Evolutionary conservation across 805 yeast genomes (phyloP), one percentile per base, ranked within the genome.

Genomic region (Ascoidea tarda): DNA sequence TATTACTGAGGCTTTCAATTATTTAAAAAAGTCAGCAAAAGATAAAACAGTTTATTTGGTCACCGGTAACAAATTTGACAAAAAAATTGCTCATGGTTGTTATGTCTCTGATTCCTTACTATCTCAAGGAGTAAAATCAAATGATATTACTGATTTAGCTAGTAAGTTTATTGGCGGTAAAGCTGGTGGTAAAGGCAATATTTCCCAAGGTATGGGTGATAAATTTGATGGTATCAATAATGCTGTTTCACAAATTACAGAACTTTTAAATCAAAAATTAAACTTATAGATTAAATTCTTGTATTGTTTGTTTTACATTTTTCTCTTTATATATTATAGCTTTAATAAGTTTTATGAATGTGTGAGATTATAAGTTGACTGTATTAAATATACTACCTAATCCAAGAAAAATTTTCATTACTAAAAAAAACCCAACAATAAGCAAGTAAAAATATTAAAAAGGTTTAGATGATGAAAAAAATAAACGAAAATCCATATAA

Each of bases 171-270:
- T 93, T 60, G 99, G 99, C 59, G 99, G 99, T 69, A 88, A 85
- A 68, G 95, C 96, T 54, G 99, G 99, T 71, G 99, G 99, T 68
- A 93, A 88, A 71, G 98, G 96, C 58, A 87, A 88, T 59, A 82
- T 90, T 52, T 87, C 88, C 60, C 99, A 93, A 73, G 99, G 99
- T 69, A 85, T 88, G 82, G 99, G 99, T 61, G 87, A 83, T 60
- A 84, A 87, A 57, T 76, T 82, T 45, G 74, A 70, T 42, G 87
- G 85, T 57, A 74, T 88, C 51, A 75, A 74, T 47, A 76, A 74
- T 46, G 99, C 99, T 32, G 74, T 93, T 58, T 77, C 74, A 42
- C 87, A 82, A 57, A 78, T 90, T 51, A 76, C 76, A 59, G 73
- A 74, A 63, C 67, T 80, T 57, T 74, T 89, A 58, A 64, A 69